Base-by-base conservation (phyloP, 179 eudicot genomes). In the Heliamphora pulchella region DNA sequence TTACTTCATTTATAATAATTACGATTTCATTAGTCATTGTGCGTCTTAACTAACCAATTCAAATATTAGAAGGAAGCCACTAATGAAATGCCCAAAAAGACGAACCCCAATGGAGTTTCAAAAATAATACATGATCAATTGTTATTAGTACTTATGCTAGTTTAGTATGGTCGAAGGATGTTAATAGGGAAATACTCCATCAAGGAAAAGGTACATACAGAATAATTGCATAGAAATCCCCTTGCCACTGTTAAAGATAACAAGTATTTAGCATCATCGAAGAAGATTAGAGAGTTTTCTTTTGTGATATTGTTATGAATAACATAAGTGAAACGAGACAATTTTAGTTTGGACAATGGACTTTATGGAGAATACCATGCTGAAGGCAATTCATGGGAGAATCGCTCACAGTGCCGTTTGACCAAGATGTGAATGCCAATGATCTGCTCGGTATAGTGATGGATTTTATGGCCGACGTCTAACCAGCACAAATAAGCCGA, bases 391-490 rank as follows among this genome's bases (percentile, higher is more conserved):
- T 31, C 31, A 31, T 31, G 31, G 31, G 31, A 31, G 31, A 31
- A 31, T 31, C 31, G 31, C 31, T 0, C 31, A 31, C 31, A 31
- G 31, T 31, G 31, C 31, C 31, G 31, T 31, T 31, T 31, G 31
- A 31, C 31, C 31, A 31, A 31, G 31, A 31, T 31, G 31, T 31
- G 31, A 31, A 31, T 31, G 31, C 31, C 31, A 31, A 0, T 31
- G 31, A 31, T 31, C 31, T 31, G 31, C 31, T 31, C 31, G 31
- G 31, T 31, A 31, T 51, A 72, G 31, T 50, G 59, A 72, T n/a
- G 15, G 58, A 50, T 72, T 72, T 72, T 43, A 72, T 72, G 43
- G 59, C 31, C 43, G n/a, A 20, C 75, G 3, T 50, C 75, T 20
- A 50, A 20, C 58, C 13, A 0, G 22, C 54, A 70, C 10, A 7